Base-by-base conservation (phyloP, 1,139 yeast genomes). In the Magnusiomyces ingens region DNA sequence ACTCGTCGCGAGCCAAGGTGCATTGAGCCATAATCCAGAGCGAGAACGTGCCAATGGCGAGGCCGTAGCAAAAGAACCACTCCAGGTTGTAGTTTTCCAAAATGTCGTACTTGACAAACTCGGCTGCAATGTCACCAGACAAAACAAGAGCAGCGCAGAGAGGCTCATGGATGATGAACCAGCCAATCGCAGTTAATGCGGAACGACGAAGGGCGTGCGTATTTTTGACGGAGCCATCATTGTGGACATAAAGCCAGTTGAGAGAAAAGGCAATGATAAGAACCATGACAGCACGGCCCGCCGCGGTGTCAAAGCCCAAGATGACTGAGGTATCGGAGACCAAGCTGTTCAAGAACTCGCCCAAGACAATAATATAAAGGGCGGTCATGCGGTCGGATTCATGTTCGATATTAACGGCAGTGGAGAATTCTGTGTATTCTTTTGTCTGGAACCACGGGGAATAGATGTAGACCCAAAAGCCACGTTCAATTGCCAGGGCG, bases 401-500 rank as follows among this genome's bases (percentile, higher is more conserved):
- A 61, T 82, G 87, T 61, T 82, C 86, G 55, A 83, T 79, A 61
- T 81, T 82, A 55, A 81, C 66, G 0, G 87, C 87, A 0, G 88
- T 81, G 4, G 84, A 76, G 54, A 73, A 75, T 12, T 72, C 74
- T 50, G 78, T 62, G 5, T 70, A 66, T 59, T 81, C 55, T 22
- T 67, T 17, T 49, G 63, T 71, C 61, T 80, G 81, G 52, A 74
- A 67, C 64, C 64, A 62, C 1, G 85, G 85, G 0, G 68, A 22
- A 38, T 56, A 53, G 18, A 60, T 52, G 38, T 53, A 50, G 40
- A 50, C 52, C 48, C 52, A 50, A 21, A 43, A 21, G 19, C 73
- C 73, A 4, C 53, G 51, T 59, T 82, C 88, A 17, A 79, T 55
- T 4, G 67, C 58, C 49, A 79, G 61, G 44, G 75, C 66, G 3